phyloP scores from a whole-genome alignment of 257 asterid genomes.

The Solanum acaule region DNA sequence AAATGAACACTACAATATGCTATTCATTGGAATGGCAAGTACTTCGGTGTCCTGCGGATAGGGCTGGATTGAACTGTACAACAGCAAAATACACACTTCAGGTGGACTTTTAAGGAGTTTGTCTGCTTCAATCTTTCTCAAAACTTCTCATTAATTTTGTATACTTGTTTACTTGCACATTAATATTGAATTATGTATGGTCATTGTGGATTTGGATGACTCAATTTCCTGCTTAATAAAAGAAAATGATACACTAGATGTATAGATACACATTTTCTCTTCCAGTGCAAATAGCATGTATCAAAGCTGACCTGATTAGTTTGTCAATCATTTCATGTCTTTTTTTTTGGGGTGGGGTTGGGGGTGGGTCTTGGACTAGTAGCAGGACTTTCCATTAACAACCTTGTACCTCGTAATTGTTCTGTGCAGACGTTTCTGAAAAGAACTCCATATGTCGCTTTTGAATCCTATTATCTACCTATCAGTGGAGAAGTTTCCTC shows the following conservation, averaged over 20 bases:
- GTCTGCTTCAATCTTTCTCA: not conserved
- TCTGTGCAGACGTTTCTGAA: slow-evolving; percentile 65
- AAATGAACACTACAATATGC: slow-evolving; percentile 30
- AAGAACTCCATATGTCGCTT: slow-evolving; percentile 47
- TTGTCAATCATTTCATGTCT: not conserved
- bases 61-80: slow-evolving; percentile 83
- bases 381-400: slow-evolving; percentile 2
- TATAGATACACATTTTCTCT: not conserved
- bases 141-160: not conserved
- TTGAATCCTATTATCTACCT: slow-evolving; percentile 75
- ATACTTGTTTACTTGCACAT: not conserved
- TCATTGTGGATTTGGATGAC: not conserved
- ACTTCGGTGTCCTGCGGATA: slow-evolving; percentile 61
- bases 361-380: not conserved
- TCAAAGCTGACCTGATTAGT: not conserved
- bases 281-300: not conserved
- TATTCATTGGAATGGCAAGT: slow-evolving; percentile 62
- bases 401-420: slow-evolving; percentile 12
- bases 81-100: slow-evolving; percentile 63
- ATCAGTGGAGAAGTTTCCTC: slow-evolving; percentile 32
- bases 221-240: not conserved
- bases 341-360: not conserved
- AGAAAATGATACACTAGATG: not conserved
- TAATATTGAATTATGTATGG: not conserved
- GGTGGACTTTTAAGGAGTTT: slow-evolving; percentile 31